Evolutionary conservation across 225 moss, liverwort and hornwort species (phyloP), one percentile per base, ranked within the genome.

Genomic region (Polytrichum commune): DNA sequence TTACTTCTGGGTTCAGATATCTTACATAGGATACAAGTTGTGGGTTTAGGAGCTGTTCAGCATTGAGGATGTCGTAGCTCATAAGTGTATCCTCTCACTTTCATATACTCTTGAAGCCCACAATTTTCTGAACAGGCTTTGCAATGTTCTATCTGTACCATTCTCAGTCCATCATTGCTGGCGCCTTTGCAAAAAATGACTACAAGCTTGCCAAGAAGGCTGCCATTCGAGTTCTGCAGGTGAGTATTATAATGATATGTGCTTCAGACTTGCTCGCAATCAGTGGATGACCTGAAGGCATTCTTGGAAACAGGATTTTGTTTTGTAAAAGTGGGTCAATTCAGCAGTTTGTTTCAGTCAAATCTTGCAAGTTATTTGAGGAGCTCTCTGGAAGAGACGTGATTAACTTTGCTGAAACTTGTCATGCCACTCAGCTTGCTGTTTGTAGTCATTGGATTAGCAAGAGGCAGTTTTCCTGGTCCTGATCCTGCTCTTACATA

Each of bases 211-310:
- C 78, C 22, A 83, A 83, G 74, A 72, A 89, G 62, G 78, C 76
- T 76, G 71, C 81, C 62, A 75, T 85, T 28, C 88, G 81, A 75
- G 74, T 89, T 19, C 67, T 89, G 26, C 85, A 85, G 81, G 85
- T 85, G 27, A 46, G 46, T 46, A 46, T 4, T 46, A 46, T 46
- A 35, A 35, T 35, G 13, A 46, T 46, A 46, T 46, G 46, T 46
- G 46, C 13, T 46, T 46, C 46, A 46, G 3, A 16, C 13, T 13
- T 16, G 38, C 9, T 9, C 38, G 10, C 10, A 10, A 38, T 46
- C 46, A 46, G 25, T 60, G 60, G 22, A 7, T 60, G 22, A 7
- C n/a, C 25, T 60, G 63, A 8, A 63, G 27, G 38, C 23, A 18
- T 53, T 53, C 20, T 35, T 65, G 26, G 29, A 65, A 29, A 65